A percentile compares a stretch with the other conserved stretches of the same genome.
Evolutionary conservation across 164 flowering plant genomes (phyloP).

Genomic region (Hamamelis virginiana): DNA sequence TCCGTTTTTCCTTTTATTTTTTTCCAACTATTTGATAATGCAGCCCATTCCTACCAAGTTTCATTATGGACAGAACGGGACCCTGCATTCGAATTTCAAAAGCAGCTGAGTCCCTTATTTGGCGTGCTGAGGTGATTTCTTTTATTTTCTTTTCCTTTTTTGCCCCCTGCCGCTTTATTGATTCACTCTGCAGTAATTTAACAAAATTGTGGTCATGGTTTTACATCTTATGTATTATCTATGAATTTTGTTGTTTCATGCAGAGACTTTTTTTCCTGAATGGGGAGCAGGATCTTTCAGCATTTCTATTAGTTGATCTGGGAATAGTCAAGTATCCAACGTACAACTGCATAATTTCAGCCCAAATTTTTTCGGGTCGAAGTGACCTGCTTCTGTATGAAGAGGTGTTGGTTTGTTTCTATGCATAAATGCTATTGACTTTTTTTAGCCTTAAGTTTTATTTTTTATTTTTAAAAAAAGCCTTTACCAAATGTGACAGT

Average conservation of each 20-base stretch:
- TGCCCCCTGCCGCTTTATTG: not conserved
- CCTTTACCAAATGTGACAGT: slow-evolving; percentile 9
- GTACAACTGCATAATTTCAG: slow-evolving; percentile 64
- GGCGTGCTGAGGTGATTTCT: slow-evolving; percentile 81
- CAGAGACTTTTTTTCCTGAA: slow-evolving; percentile 94
- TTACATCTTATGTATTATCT: not conserved
- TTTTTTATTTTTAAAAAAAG: too few relatives aligned
- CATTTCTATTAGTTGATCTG: slow-evolving; percentile 81
- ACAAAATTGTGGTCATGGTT: not conserved
- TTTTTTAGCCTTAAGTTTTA: too few relatives aligned
- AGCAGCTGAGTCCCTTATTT: slow-evolving; percentile 66
- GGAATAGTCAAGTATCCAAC: slow-evolving; percentile 83
- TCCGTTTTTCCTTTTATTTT: slow-evolving; percentile 10
- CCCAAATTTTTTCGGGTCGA: slow-evolving; percentile 52
- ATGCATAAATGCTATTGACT: not conserved
- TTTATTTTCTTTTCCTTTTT: not conserved
- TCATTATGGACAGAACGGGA: slow-evolving; percentile 50
- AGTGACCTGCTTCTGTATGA: slow-evolving; percentile 72
- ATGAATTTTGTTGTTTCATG: slow-evolving; percentile 15
- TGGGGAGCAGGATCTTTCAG: slow-evolving; percentile 84
- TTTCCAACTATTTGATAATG: slow-evolving; percentile 19
- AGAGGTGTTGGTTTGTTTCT: slow-evolving; percentile 50
- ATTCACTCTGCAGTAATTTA: not conserved
- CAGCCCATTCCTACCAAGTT: slow-evolving; percentile 51
- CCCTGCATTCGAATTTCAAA: slow-evolving; percentile 56